Evolutionary conservation across 2,329 filamentous ascomycete genomes (phyloP).

Genomic region (Dendrostoma leiphaemia): DNA sequence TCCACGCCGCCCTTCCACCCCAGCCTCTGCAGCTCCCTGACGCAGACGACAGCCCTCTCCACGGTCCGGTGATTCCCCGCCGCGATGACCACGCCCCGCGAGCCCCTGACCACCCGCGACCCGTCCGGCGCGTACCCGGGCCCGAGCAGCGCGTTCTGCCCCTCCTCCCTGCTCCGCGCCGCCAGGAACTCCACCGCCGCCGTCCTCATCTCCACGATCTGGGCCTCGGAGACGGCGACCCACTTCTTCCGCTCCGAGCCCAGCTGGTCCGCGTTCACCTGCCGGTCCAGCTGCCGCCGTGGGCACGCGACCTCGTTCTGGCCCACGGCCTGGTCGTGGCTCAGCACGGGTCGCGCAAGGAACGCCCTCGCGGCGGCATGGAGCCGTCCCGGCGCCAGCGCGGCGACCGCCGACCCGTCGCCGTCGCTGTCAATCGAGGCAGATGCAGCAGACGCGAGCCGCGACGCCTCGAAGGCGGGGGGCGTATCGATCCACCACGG

Average conservation of each 20-base stretch:
- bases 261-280: conserved; percentile 19
- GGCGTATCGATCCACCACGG: conserved; percentile 15
- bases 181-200: conserved; percentile 12
- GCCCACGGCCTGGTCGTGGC: conserved; percentile 7
- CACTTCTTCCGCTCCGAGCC: conserved; percentile 8
- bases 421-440: too few relatives aligned
- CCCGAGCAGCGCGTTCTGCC: conserved; percentile 9
- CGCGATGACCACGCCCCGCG: conserved; percentile 13
- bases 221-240: conserved; percentile 1
- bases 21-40: conserved; percentile 13
- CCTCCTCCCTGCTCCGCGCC: background rate
- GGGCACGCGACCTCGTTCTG: conserved; percentile 17
- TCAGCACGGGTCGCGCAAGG: conserved; percentile 13
- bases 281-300: conserved; percentile 3
- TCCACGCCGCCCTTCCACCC: conserved; percentile 15
- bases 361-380: too few relatives aligned
- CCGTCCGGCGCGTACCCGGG: conserved; percentile 5
- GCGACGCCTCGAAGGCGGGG: background rate
- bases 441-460: too few relatives aligned
- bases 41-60: conserved; percentile 6
- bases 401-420: background rate
- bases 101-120: background rate
- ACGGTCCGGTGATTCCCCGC: conserved; percentile 16
- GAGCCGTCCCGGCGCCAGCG: too few relatives aligned
- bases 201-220: conserved; percentile 6